A percentile compares a stretch with the other conserved stretches of the same genome.
phyloP scores from a whole-genome alignment of 257 asterid genomes.

The Nyctanthes arbortristis region DNA sequence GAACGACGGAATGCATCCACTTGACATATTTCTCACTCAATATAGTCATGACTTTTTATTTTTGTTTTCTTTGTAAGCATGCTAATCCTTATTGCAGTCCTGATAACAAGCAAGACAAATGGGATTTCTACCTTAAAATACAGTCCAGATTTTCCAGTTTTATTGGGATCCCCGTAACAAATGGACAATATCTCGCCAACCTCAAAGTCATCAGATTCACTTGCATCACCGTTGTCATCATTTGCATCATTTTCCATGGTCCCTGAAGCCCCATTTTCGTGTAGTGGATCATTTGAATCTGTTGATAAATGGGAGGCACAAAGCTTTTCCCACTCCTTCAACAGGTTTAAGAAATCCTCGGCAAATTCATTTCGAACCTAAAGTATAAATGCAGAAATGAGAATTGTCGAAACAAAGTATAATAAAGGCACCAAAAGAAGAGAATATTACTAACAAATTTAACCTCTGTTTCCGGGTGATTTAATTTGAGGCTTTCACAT shows the following conservation, averaged over 20 bases:
- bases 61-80: neutral
- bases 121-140: conserved; percentile 63
- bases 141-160: conserved; percentile 27
- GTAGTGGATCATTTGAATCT: conserved; percentile 21
- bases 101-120: neutral
- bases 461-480: conserved; percentile 86
- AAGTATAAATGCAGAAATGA: neutral
- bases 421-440: neutral
- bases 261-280: conserved; percentile 18
- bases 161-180: conserved; percentile 62
- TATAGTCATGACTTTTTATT: neutral
- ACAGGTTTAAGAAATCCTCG: conserved; percentile 45
- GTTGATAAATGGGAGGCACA: conserved; percentile 42
- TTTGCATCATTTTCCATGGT: conserved; percentile 14
- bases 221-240: conserved; percentile 25
- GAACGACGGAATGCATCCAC: neutral
- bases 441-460: neutral
- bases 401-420: neutral
- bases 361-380: conserved; percentile 77
- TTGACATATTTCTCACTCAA: neutral
- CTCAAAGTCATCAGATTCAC: conserved; percentile 50
- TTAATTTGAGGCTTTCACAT: conserved; percentile 62
- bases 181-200: conserved; percentile 53
- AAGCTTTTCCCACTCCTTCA: conserved; percentile 74
- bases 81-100: neutral